Conservation (phyloP, 176 grass and related monocot genomes). For the Typha latifolia region DNA sequence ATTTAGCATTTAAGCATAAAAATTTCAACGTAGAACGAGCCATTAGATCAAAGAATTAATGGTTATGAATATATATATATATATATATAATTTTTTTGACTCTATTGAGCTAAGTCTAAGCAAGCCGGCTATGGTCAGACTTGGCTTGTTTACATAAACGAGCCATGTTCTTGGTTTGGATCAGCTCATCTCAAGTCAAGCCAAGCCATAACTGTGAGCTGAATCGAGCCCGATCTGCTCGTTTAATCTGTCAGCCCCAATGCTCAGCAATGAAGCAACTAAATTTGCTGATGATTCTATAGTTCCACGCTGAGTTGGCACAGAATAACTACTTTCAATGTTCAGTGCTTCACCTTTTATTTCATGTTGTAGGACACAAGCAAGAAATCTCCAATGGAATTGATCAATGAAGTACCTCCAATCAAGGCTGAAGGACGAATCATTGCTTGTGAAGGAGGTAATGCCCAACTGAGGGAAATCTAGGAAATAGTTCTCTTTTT, state of each 20-base stretch:
- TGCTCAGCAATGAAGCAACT: not conserved
- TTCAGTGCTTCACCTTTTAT: not conserved
- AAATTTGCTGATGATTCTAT: not conserved
- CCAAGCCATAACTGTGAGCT: too few species aligned
- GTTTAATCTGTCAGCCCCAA: not conserved
- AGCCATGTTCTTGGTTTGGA: too few species aligned
- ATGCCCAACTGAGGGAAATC: slow-evolving; percentile 5
- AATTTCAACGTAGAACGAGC: too few species aligned
- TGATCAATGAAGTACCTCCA: slow-evolving; percentile 72
- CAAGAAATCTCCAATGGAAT: slow-evolving; percentile 98
- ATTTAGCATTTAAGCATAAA: too few species aligned
- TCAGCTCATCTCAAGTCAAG: too few species aligned
- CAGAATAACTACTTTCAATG: slow-evolving; percentile 10
- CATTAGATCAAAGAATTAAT: too few species aligned
- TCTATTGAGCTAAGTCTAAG: too few species aligned
- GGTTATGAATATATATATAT: too few species aligned
- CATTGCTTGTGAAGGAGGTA: slow-evolving; percentile 86
- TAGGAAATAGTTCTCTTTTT: slow-evolving; percentile 1
- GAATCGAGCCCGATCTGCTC: not conserved
- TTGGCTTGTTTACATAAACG: too few species aligned
- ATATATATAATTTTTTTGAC: too few species aligned
- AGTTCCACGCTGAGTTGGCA: not conserved
- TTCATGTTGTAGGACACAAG: slow-evolving; percentile 54
- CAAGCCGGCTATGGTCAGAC: too few species aligned
- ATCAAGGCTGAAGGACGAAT: slow-evolving; percentile 85